These are phyloP conservation scores for Centella asiatica DNA, from an alignment of 129 eudicot genomes.

Conservation along the genomic window DNA sequence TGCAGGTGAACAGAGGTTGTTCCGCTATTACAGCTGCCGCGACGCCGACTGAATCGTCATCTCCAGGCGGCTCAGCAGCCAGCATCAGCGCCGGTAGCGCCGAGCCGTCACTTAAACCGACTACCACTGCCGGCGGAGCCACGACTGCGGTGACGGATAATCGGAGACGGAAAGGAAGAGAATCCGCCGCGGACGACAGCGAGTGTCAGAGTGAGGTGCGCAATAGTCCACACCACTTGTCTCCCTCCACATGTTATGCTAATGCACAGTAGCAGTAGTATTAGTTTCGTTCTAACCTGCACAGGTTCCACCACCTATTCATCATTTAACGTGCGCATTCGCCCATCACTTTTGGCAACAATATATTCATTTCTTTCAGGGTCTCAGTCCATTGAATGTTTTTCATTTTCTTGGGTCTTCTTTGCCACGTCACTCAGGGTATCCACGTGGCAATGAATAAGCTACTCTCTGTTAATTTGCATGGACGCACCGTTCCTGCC, in stretches of 20 bases:
- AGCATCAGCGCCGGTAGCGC: conserved; percentile 16
- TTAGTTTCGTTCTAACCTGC: no score
- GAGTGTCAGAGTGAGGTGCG: conserved; percentile 70
- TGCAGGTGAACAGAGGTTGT: conserved; percentile 13
- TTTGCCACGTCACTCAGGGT: neutral
- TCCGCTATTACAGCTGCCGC: conserved; percentile 3
- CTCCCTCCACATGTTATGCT: neutral
- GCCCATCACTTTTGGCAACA: neutral
- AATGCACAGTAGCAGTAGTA: neutral
- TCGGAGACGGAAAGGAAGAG: conserved; percentile 35
- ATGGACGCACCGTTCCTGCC: neutral
- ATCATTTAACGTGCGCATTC: neutral
- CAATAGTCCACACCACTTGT: neutral
- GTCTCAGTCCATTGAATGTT: no score
- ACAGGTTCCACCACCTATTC: no score
- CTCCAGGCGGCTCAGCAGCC: conserved; percentile 20
- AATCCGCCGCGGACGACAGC: conserved; percentile 26
- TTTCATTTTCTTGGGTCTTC: no score
- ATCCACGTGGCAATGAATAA: neutral
- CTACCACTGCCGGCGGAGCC: conserved; percentile 11
- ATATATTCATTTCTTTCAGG: no score
- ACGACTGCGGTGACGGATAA: conserved; percentile 20
- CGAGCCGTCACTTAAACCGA: conserved; percentile 17
- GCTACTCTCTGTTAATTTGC: neutral
- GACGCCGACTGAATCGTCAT: conserved; percentile 20